Evolutionary conservation across 1,284 basidiomycete species (phyloP), one percentile per base, ranked within the genome.

Genomic region (Cystodermella granulosa): DNA sequence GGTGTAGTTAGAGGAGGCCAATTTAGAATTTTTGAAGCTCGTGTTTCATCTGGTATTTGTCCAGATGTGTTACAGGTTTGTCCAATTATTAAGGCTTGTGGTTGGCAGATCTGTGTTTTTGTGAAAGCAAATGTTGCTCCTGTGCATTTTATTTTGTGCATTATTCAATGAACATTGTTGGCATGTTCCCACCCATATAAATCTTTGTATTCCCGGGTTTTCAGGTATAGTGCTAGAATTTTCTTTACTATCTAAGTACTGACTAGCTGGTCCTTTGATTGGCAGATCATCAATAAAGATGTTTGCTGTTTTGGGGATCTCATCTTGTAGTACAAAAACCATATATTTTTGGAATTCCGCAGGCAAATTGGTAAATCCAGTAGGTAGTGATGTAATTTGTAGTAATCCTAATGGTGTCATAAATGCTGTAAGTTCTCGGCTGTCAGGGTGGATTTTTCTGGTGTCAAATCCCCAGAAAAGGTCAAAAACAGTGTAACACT

Each of bases 131-230:
- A 56, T 0, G 59, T 57, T 1, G 34, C 56, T 3, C 24, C 52
- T 4, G 52, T 46, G 34, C 38, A 39, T 21, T 41, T 47, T 7
- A 61, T 35, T 2, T 50, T 24, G 22, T 59, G 58, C 37, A 59
- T 54, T 6, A 62, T 49, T 8, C 55, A 20, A 35, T 61, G 47
- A 2, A 67, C 58, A 49, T 66, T 58, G 4, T 49, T 6, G 1
- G 56, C 46, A 51, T 70, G 64, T 53, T 69, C 64, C 60, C 50
- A 66, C 59, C 52, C 52, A 70, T 3, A 69, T 49, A 40, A 70
- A 70, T 0, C 59, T 47, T 0, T 59, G 47, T 6, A 70, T 68
- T 1, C 61, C 56, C 1, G 54, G 45, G 39, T 70, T 70, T 23
- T 56, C 59, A 0, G 55, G 51, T 6, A 65, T 55, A 0, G 47